phyloP scores from a whole-genome alignment of 768 basidiomycete species.

The Boletales sp. region DNA sequence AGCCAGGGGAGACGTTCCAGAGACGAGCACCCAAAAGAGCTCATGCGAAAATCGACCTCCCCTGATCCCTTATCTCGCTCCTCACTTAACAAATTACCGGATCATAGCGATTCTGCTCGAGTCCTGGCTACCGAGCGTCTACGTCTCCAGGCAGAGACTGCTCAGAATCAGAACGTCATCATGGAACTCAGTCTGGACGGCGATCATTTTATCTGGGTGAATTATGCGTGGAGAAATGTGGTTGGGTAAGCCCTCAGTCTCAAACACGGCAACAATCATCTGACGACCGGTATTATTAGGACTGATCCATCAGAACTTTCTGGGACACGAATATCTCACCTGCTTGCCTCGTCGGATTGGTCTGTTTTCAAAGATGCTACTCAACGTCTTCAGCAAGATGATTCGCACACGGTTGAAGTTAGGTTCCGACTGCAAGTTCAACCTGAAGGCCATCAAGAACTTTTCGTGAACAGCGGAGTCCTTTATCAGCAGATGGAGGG shows the following conservation, averaged over 20 bases:
- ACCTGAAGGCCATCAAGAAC: conserved; percentile 53
- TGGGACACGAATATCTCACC: conserved; percentile 75
- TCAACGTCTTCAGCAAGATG: conserved; percentile 80
- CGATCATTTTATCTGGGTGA: conserved; percentile 93
- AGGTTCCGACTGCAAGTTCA: conserved; percentile 83
- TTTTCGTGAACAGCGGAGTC: conserved; percentile 38
- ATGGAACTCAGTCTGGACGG: conserved; percentile 93
- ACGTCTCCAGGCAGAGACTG: conserved; percentile 87
- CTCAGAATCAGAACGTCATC: conserved; percentile 94
- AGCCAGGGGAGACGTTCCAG: conserved; percentile 53
- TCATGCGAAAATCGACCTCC: conserved; percentile 35
- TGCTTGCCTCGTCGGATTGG: conserved; percentile 78
- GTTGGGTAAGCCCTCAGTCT: conserved; percentile 61
- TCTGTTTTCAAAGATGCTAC: conserved; percentile 86
- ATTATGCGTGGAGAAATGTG: conserved; percentile 92
- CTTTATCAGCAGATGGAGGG: conserved; percentile 91
- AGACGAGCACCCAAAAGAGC: conserved; percentile 55
- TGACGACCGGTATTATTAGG: conserved; percentile 40
- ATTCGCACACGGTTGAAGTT: conserved; percentile 91
- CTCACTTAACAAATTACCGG: conserved; percentile 44
- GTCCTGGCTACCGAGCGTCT: conserved; percentile 87
- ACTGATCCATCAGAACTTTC: conserved; percentile 77
- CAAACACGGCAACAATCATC: not conserved
- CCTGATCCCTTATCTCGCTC: conserved; percentile 34
- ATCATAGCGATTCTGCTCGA: conserved; percentile 71